These are phyloP conservation scores for Pseudogymnoascus sp. DNA, from an alignment of 2,329 filamentous ascomycete genomes.

Conservation along the genomic window DNA sequence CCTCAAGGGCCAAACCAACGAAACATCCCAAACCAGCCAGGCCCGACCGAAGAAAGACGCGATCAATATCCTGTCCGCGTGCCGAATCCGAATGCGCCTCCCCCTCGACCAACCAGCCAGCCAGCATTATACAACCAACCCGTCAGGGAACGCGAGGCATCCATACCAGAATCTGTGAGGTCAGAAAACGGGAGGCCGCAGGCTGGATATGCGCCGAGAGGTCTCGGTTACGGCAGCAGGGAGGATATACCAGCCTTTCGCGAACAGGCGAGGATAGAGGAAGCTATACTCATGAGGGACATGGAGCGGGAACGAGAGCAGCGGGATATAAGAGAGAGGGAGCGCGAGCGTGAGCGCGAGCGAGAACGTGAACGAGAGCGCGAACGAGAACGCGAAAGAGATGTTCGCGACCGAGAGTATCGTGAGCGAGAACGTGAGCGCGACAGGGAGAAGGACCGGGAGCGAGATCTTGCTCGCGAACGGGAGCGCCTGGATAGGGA, in stretches of 20 bases:
- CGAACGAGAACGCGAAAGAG: constrained; percentile 34
- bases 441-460: constrained; percentile 33
- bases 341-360: constrained; percentile 22
- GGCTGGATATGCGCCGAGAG: constrained; percentile 14
- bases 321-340: constrained; percentile 17
- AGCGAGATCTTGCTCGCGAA: constrained; percentile 10
- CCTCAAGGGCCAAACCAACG: constrained; percentile 47
- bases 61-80: constrained; percentile 26
- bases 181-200: constrained; percentile 1
- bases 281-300: constrained; percentile 36
- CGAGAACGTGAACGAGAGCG: constrained; percentile 35
- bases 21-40: constrained; percentile 32
- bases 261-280: constrained; percentile 36
- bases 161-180: background rate
- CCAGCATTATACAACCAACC: constrained; percentile 22
- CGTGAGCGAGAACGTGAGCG: constrained; percentile 37
- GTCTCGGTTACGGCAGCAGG: constrained; percentile 22
- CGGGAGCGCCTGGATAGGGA: constrained; percentile 16
- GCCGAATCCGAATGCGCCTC: constrained; percentile 23
- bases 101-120: constrained; percentile 29
- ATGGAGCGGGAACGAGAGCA: constrained; percentile 33
- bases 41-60: constrained; percentile 37
- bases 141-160: constrained; percentile 4
- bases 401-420: constrained; percentile 14
- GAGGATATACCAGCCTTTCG: constrained; percentile 27